Percentiles rank a stretch among this genome's conserved stretches.
phyloP scores from a whole-genome alignment of 2,329 filamentous ascomycete genomes.

The Colletotrichum siamense region DNA sequence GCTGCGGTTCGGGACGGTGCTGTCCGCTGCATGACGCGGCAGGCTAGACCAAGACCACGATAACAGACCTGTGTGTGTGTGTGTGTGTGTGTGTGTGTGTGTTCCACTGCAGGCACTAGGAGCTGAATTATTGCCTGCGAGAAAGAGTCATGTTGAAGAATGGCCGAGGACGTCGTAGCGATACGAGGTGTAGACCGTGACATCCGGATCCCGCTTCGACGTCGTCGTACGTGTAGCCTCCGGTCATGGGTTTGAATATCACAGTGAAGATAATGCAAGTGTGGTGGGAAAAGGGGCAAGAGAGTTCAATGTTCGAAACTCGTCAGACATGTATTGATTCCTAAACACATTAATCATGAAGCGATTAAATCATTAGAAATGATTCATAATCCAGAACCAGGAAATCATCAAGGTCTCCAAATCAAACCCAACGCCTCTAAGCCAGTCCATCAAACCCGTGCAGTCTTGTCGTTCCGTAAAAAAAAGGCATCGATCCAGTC shows the following conservation, averaged over 20 bases:
- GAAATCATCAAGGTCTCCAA: background rate
- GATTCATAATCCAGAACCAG: background rate
- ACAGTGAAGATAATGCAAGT: background rate
- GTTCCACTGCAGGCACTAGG: background rate
- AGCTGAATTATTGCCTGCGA: background rate
- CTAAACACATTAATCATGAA: background rate
- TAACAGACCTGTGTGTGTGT: background rate
- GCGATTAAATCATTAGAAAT: background rate
- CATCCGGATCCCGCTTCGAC: background rate
- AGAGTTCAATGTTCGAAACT: background rate
- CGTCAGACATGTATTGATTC: background rate
- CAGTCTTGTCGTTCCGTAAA: background rate
- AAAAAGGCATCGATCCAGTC: constrained; percentile 31
- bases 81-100: background rate
- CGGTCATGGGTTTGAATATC: background rate
- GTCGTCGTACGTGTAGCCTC: background rate
- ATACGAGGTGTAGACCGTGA: background rate
- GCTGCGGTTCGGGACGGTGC: background rate
- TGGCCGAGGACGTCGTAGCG: background rate
- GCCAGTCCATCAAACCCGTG: background rate
- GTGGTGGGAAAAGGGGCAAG: background rate
- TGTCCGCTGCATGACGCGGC: background rate
- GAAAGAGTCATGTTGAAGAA: background rate
- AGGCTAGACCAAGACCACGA: background rate
- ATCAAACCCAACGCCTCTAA: background rate